These are phyloP conservation scores for Aspergillus sp. DNA, from an alignment of 2,329 filamentous ascomycete species.

Conservation along the genomic window DNA sequence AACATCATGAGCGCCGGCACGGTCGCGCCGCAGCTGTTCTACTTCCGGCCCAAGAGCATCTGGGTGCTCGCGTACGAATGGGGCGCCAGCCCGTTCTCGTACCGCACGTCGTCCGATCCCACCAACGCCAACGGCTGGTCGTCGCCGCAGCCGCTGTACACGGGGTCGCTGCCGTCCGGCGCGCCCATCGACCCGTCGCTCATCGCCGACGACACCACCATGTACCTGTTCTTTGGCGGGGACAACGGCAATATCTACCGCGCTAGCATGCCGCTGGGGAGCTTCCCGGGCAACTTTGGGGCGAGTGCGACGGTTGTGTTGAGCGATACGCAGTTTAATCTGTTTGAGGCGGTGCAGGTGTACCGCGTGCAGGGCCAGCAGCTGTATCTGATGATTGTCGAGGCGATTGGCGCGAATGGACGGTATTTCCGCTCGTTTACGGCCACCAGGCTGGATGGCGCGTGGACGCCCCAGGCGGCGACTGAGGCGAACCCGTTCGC, in stretches of 20 bases:
- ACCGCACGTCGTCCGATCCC: constrained; percentile 59
- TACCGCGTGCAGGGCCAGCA: constrained; percentile 58
- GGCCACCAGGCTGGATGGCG: constrained; percentile 54
- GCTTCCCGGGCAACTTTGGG: constrained; percentile 63
- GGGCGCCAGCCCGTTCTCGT: constrained; percentile 60
- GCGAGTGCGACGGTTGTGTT: constrained; percentile 50
- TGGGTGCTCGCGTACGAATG: constrained; percentile 66
- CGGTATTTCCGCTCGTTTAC: constrained; percentile 69
- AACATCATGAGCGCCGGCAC: constrained; percentile 48
- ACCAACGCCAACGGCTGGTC: constrained; percentile 59
- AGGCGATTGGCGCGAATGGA: constrained; percentile 56
- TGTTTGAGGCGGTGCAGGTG: constrained; percentile 67
- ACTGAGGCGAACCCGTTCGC: constrained; percentile 60
- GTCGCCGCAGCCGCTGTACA: constrained; percentile 54
- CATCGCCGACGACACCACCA: constrained; percentile 60
- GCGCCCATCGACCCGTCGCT: constrained; percentile 63
- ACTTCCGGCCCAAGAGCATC: constrained; percentile 58
- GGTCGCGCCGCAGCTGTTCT: constrained; percentile 64
- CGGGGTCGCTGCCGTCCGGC: constrained; percentile 51
- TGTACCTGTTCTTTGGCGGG: constrained; percentile 67
- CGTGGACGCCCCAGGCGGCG: constrained; percentile 59
- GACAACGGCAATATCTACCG: constrained; percentile 68
- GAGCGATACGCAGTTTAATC: constrained; percentile 54
- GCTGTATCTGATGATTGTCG: constrained; percentile 66
- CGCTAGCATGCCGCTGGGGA: constrained; percentile 59